Conservation (phyloP, 352 stramenopile genomes). For the Phytopythium chamaehyphon region DNA sequence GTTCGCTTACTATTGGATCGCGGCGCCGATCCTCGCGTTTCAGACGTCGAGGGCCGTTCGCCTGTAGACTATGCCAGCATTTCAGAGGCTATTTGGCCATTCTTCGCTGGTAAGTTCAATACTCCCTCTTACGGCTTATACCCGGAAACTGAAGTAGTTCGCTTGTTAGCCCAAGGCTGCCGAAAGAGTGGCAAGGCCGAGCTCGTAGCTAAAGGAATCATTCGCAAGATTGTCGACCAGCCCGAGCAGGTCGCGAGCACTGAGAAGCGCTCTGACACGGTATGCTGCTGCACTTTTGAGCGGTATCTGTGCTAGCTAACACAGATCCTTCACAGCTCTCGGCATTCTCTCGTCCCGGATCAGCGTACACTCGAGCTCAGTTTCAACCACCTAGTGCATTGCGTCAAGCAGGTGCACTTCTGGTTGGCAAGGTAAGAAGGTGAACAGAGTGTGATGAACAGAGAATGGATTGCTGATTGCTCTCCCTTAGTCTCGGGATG, state of each 20-base stretch:
- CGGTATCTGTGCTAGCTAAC: neutral
- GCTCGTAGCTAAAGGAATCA: slow-evolving; percentile 55
- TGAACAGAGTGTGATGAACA: too few species aligned
- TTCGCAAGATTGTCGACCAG: slow-evolving; percentile 56
- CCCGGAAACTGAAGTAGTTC: neutral
- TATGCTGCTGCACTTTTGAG: slow-evolving; percentile 11
- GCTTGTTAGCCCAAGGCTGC: slow-evolving; percentile 33
- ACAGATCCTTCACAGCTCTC: slow-evolving; percentile 38
- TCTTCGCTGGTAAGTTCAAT: slow-evolving; percentile 41
- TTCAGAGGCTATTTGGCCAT: slow-evolving; percentile 67
- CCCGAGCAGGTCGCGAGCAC: slow-evolving; percentile 29
- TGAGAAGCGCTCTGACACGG: slow-evolving; percentile 48
- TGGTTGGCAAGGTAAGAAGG: slow-evolving; percentile 32
- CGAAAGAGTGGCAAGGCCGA: slow-evolving; percentile 51
- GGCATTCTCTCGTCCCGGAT: slow-evolving; percentile 69
- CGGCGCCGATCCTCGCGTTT: slow-evolving; percentile 39
- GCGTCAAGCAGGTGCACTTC: slow-evolving; percentile 10
- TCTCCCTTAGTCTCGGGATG: slow-evolving; percentile 38
- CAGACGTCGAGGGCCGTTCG: slow-evolving; percentile 40
- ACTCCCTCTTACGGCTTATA: neutral
- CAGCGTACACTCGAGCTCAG: slow-evolving; percentile 62
- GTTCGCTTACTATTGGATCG: slow-evolving; percentile 47
- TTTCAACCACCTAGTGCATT: slow-evolving; percentile 44
- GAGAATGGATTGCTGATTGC: neutral
- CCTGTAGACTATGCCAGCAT: slow-evolving; percentile 69